These are phyloP conservation scores for Aspergillus indologenus DNA, from an alignment of 495 filamentous ascomycete species.

Conservation along the genomic window DNA sequence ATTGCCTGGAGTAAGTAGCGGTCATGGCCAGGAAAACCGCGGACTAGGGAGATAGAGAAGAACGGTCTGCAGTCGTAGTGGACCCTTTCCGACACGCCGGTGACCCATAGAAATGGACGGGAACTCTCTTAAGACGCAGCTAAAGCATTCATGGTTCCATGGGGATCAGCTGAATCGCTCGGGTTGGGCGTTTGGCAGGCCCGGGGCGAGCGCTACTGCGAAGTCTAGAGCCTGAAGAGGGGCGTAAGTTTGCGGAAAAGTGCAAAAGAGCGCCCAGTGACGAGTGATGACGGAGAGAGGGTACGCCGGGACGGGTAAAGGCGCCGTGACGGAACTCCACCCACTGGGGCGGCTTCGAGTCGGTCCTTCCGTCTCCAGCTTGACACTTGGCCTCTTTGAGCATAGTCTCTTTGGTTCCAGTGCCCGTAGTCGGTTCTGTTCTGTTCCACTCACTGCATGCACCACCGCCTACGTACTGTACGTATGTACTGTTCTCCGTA, in stretches of 20 bases:
- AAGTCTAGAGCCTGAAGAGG: constrained; percentile 25
- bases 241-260: constrained; percentile 18
- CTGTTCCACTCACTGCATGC: too few species aligned
- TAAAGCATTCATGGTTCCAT: constrained; percentile 27
- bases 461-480: too few species aligned
- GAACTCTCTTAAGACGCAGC: constrained; percentile 27
- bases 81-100: constrained; percentile 29
- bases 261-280: constrained; percentile 11
- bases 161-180: constrained; percentile 36
- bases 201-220: constrained; percentile 19
- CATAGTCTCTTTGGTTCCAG: not conserved
- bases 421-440: not conserved
- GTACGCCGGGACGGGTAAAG: constrained; percentile 31
- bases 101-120: constrained; percentile 44
- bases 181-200: constrained; percentile 28
- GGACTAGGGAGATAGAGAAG: too few species aligned
- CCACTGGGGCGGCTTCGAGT: constrained; percentile 16
- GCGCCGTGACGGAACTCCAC: constrained; percentile 27
- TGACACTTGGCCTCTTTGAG: constrained; percentile 4
- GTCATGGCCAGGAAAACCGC: constrained; percentile 16
- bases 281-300: constrained; percentile 23
- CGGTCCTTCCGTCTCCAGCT: constrained; percentile 22
- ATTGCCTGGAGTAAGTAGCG: constrained; percentile 12
- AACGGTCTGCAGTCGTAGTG: constrained; percentile 23
- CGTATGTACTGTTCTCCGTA: too few species aligned